Evolutionary conservation across 1,284 basidiomycete genomes (phyloP).

Genomic region (Mycena sp.): DNA sequence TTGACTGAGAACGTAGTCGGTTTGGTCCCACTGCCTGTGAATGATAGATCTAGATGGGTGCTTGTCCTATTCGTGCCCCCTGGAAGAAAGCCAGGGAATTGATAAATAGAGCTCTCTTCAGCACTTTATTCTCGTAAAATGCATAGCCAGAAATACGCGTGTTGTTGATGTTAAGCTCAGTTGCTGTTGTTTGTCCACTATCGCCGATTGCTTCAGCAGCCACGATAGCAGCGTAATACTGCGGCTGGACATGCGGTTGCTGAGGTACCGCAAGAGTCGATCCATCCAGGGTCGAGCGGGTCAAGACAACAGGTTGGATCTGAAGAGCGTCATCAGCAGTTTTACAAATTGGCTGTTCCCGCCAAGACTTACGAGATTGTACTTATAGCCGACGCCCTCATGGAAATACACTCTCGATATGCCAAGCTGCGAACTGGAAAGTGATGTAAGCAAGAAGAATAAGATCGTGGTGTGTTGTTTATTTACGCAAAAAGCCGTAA

Average conservation of each 20-base stretch:
- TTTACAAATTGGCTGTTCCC: not conserved
- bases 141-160: constrained; percentile 68
- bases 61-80: constrained; percentile 42
- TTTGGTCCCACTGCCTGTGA: constrained; percentile 37
- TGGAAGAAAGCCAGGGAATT: constrained; percentile 58
- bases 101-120: constrained; percentile 65
- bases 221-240: constrained; percentile 33
- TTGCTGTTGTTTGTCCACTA: constrained; percentile 45
- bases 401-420: constrained; percentile 35
- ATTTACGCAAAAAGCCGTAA: constrained; percentile 64
- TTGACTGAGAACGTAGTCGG: constrained; percentile 50
- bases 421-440: constrained; percentile 30
- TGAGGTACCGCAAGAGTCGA: constrained; percentile 27
- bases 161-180: constrained; percentile 62
- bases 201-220: constrained; percentile 36
- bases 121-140: constrained; percentile 58
- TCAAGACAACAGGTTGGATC: constrained; percentile 37
- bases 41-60: constrained; percentile 55
- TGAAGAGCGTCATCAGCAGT: not conserved
- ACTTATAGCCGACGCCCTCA: constrained; percentile 39
- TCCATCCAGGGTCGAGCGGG: constrained; percentile 30
- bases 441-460: not conserved
- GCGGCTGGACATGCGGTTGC: constrained; percentile 36
- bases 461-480: not conserved
- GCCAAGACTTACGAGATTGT: constrained; percentile 32